Conservation (phyloP, 257 asterid species). For the Nicotiana benthamiana region DNA sequence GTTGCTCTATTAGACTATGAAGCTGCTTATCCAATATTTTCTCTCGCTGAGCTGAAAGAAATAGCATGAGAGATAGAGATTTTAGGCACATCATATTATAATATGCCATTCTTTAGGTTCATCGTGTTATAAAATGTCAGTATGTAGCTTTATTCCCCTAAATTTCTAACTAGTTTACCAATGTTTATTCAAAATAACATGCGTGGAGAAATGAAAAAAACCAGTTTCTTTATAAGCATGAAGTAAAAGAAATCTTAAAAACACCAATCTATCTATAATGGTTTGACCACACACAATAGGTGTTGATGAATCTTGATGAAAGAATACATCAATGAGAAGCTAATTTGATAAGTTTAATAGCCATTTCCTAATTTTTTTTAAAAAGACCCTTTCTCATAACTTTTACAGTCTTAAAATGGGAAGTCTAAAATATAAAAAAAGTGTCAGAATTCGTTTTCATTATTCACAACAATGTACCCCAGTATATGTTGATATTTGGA, state of each 20-base stretch:
- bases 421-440: no score
- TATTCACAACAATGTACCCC: background rate
- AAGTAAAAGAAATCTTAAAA: background rate
- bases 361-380: no score
- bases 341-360: no score
- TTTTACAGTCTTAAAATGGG: no score
- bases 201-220: background rate
- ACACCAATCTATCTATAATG: background rate
- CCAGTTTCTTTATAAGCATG: background rate
- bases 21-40: conserved; percentile 86
- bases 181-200: background rate
- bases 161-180: background rate
- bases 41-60: conserved; percentile 79
- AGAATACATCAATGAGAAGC: no score
- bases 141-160: background rate
- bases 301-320: no score
- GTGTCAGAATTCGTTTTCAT: no score
- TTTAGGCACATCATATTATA: no score
- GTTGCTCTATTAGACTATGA: conserved; percentile 87
- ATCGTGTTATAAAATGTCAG: background rate
- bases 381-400: no score
- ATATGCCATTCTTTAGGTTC: no score
- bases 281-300: background rate
- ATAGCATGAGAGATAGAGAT: conserved; percentile 1
- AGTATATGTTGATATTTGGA: background rate